phyloP scores from a whole-genome alignment of 495 filamentous ascomycete species.

The Penicillium simplicissimum region DNA sequence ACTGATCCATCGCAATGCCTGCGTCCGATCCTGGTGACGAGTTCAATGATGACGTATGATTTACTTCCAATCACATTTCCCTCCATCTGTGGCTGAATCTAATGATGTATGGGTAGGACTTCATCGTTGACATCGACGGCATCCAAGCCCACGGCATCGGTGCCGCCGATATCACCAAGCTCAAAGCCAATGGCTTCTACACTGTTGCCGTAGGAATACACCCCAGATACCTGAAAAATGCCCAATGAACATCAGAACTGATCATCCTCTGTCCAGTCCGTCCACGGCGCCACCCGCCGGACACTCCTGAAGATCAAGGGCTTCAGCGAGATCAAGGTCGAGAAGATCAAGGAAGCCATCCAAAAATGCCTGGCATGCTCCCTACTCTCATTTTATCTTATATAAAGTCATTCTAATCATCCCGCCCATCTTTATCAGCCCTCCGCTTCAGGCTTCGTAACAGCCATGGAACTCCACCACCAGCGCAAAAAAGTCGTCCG shows the following conservation, averaged over 20 bases:
- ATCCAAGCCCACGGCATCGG: constrained; percentile 76
- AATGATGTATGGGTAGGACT: constrained; percentile 33
- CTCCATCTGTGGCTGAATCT: neutral
- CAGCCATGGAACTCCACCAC: constrained; percentile 69
- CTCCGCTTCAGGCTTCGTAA: constrained; percentile 68
- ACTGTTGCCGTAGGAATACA: constrained; percentile 60
- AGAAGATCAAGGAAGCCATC: constrained; percentile 78
- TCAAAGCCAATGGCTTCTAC: constrained; percentile 69
- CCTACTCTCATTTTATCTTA: neutral
- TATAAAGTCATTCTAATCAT: neutral
- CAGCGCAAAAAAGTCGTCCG: constrained; percentile 67
- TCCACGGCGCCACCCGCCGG: constrained; percentile 64
- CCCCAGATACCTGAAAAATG: neutral
- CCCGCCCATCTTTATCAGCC: constrained; percentile 46
- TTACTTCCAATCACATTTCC: neutral
- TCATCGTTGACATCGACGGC: constrained; percentile 73
- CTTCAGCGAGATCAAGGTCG: constrained; percentile 79
- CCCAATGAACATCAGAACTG: constrained; percentile 1
- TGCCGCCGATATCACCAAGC: constrained; percentile 71
- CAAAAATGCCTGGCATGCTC: constrained; percentile 62
- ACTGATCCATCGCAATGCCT: constrained; percentile 39
- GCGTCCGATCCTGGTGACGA: constrained; percentile 54
- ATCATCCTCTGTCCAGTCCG: constrained; percentile 46
- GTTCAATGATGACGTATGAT: constrained; percentile 52
- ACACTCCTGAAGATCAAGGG: constrained; percentile 74